These are phyloP conservation scores for Gossypioides kirkii DNA, from an alignment of 345 rosid genomes.

Conservation along the genomic window DNA sequence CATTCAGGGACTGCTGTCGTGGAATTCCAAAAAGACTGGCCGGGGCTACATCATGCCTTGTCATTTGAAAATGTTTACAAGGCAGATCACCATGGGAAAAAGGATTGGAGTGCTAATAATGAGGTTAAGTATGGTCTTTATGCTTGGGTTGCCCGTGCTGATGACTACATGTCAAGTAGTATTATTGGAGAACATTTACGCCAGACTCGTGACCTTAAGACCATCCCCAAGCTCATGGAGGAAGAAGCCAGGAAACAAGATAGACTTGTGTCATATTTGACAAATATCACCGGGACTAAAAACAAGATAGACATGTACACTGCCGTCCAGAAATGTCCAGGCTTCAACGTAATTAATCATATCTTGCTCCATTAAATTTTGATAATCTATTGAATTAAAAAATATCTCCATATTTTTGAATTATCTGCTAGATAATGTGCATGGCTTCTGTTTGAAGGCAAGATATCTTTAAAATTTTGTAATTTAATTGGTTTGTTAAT, in stretches of 20 bases:
- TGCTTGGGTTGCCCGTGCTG: constrained; percentile 91
- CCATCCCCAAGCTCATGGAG: constrained; percentile 63
- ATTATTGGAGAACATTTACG: constrained; percentile 69
- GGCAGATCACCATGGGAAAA: constrained; percentile 75
- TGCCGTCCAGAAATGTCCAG: neutral
- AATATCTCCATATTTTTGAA: neutral
- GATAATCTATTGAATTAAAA: neutral
- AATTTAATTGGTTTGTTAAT: neutral
- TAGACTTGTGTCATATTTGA: constrained; percentile 57
- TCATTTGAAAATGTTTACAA: constrained; percentile 80
- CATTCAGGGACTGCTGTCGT: constrained; percentile 84
- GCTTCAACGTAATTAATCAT: neutral
- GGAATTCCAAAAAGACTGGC: constrained; percentile 88
- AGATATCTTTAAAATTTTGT: neutral
- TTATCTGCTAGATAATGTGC: neutral
- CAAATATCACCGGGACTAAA: constrained; percentile 43
- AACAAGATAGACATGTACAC: constrained; percentile 16
- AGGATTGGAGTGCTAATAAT: constrained; percentile 48
- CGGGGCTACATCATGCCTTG: constrained; percentile 81
- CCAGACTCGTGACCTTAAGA: constrained; percentile 69
- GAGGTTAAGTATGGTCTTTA: constrained; percentile 54
- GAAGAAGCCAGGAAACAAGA: constrained; percentile 85
- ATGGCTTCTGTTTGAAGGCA: neutral
- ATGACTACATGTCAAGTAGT: constrained; percentile 60
- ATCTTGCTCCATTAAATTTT: neutral